Percentiles rank a stretch among this genome's conserved stretches.
phyloP scores from a whole-genome alignment of 208 protist species.

The Wallacemonas rigidus region DNA sequence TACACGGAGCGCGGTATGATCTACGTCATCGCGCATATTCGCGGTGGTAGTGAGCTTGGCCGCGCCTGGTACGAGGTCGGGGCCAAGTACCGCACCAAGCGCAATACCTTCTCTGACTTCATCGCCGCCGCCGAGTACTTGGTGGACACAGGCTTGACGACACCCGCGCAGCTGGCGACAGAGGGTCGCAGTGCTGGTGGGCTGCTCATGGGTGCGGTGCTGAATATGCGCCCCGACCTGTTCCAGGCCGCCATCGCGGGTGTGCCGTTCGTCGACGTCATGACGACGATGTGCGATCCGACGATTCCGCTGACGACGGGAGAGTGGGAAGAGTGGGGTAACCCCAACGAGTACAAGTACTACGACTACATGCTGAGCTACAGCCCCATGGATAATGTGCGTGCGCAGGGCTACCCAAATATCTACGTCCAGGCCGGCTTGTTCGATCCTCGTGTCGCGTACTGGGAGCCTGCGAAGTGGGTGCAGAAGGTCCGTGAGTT shows the following conservation, averaged over 20 bases:
- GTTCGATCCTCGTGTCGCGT: conserved; percentile 90
- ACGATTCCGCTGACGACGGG: conserved; percentile 90
- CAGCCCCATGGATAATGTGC: conserved; percentile 92
- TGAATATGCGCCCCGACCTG: conserved; percentile 93
- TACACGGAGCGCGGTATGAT: conserved; percentile 91
- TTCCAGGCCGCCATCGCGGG: conserved; percentile 82
- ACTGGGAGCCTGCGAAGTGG: conserved; percentile 94
- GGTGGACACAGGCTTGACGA: conserved; percentile 65
- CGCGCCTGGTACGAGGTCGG: conserved; percentile 89
- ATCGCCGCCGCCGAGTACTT: conserved; percentile 90
- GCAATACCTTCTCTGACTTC: conserved; percentile 94
- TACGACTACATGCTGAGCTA: conserved; percentile 96
- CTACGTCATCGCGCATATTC: conserved; percentile 90
- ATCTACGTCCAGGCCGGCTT: conserved; percentile 85
- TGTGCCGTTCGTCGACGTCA: conserved; percentile 95
- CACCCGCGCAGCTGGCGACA: conserved; percentile 71
- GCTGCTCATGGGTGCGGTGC: conserved; percentile 88
- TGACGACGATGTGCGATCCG: conserved; percentile 94
- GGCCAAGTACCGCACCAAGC: conserved; percentile 93
- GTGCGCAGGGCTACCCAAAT: conserved; percentile 82
- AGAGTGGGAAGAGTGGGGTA: conserved; percentile 96
- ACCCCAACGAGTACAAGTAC: conserved; percentile 93
- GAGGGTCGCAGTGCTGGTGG: conserved; percentile 93
- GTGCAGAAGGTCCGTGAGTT: conserved; percentile 77
- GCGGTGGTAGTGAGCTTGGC: conserved; percentile 94